Evolutionary conservation across 1,284 basidiomycete species (phyloP).

Genomic region (Pseudozyma thailandica): DNA sequence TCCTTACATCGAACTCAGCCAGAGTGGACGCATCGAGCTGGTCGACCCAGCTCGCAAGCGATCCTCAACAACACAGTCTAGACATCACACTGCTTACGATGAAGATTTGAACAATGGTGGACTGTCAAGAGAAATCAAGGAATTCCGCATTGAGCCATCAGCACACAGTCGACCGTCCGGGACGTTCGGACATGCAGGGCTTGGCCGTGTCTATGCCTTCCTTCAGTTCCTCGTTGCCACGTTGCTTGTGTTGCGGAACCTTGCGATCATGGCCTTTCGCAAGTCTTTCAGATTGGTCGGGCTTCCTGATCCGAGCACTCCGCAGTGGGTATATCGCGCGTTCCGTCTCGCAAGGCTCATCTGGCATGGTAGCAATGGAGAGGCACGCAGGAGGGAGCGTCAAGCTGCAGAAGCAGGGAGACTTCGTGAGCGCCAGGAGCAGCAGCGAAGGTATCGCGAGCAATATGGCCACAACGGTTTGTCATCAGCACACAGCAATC

Average conservation of each 20-base stretch:
- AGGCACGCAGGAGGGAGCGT: conserved; percentile 36
- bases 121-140: conserved; percentile 44
- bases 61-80: not conserved
- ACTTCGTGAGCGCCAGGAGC: conserved; percentile 2
- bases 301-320: conserved; percentile 33
- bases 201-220: conserved; percentile 22
- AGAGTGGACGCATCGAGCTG: conserved; percentile 32
- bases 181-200: conserved; percentile 18
- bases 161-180: conserved; percentile 13
- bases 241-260: conserved; percentile 17
- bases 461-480: not conserved
- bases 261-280: conserved; percentile 10
- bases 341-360: conserved; percentile 53
- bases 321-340: conserved; percentile 23
- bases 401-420: conserved; percentile 8
- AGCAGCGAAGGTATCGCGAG: conserved; percentile 10
- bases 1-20: conserved; percentile 59
- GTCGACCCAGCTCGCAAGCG: conserved; percentile 16
- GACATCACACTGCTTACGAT: not conserved
- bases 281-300: conserved; percentile 15
- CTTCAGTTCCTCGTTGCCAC: conserved; percentile 16
- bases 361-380: conserved; percentile 65
- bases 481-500: not conserved
- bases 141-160: conserved; percentile 41
- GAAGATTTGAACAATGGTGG: conserved; percentile 12